Evolutionary conservation across 768 basidiomycete species (phyloP).

Genomic region (Xerocomellus chrysenteron): DNA sequence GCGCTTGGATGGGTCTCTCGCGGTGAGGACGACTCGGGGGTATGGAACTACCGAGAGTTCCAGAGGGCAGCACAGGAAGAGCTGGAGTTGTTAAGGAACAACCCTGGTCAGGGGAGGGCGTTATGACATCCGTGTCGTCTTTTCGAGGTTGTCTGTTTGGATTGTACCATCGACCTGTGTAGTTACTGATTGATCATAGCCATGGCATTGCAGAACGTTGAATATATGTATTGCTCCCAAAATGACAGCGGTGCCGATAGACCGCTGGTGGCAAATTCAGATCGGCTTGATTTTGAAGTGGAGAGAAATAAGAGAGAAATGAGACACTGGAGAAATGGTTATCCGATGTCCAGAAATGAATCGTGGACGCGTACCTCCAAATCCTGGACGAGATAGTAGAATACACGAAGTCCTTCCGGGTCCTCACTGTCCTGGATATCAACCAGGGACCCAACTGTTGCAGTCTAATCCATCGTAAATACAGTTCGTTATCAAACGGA

Average conservation of each 20-base stretch:
- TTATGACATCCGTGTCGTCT: too few species aligned
- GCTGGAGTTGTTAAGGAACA: slow-evolving; percentile 23
- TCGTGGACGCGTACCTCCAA: slow-evolving; percentile 62
- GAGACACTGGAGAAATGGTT: slow-evolving; percentile 67
- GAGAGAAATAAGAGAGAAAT: slow-evolving; percentile 95
- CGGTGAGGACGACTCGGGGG: slow-evolving; percentile 30
- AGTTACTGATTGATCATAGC: too few species aligned
- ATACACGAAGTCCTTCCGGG: slow-evolving; percentile 94
- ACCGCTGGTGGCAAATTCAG: slow-evolving; percentile 35
- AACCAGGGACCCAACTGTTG: slow-evolving; percentile 95
- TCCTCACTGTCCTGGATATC: slow-evolving; percentile 98
- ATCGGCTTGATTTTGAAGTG: slow-evolving; percentile 99
- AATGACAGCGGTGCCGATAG: too few species aligned
- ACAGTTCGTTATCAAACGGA: background rate
- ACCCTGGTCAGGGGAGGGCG: slow-evolving; percentile 18
- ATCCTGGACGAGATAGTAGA: slow-evolving; percentile 98
- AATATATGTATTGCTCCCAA: too few species aligned
- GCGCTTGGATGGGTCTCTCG: slow-evolving; percentile 42
- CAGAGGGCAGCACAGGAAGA: slow-evolving; percentile 24
- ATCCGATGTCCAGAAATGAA: background rate
- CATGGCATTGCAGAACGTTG: too few species aligned
- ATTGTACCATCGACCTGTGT: too few species aligned
- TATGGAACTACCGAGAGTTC: slow-evolving; percentile 33
- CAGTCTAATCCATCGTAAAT: slow-evolving; percentile 59
- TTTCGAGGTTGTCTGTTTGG: too few species aligned